These are phyloP conservation scores for Eutrema japonicum DNA, from an alignment of 345 rosid genomes.

Conservation along the genomic window DNA sequence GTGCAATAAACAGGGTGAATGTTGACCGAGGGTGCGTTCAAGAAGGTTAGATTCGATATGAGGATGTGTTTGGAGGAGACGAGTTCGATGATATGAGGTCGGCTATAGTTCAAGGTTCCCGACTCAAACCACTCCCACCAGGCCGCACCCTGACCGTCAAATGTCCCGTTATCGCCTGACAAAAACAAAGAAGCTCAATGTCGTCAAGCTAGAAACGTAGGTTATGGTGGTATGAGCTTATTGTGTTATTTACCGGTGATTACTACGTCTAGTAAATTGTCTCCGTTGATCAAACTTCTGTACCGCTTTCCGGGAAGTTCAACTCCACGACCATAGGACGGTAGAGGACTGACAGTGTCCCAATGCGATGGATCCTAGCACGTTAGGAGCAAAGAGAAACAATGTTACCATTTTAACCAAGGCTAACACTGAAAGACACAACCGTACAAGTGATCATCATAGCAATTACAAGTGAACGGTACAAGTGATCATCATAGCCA, in stretches of 20 bases:
- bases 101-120: conserved; percentile 73
- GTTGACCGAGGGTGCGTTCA: conserved; percentile 76
- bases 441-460: no score
- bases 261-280: conserved; percentile 71
- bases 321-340: conserved; percentile 88
- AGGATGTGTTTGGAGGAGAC: conserved; percentile 58
- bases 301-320: conserved; percentile 81
- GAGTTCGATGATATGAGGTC: conserved; percentile 90
- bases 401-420: conserved; percentile 1
- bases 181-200: background rate
- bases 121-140: conserved; percentile 87
- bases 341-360: conserved; percentile 79
- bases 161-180: conserved; percentile 85
- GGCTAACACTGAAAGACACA: background rate
- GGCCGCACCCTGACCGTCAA: conserved; percentile 84
- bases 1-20: conserved; percentile 92
- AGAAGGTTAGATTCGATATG: conserved; percentile 83
- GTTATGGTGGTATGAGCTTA: background rate
- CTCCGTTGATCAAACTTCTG: conserved; percentile 81
- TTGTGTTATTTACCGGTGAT: conserved; percentile 62
- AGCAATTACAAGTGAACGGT: no score
- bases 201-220: background rate
- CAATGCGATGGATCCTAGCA: conserved; percentile 77
- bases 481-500: background rate
- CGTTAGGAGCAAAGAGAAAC: conserved; percentile 30